Conservation (phyloP, 2,329 filamentous ascomycete species). For the Cryphonectria japonica region DNA sequence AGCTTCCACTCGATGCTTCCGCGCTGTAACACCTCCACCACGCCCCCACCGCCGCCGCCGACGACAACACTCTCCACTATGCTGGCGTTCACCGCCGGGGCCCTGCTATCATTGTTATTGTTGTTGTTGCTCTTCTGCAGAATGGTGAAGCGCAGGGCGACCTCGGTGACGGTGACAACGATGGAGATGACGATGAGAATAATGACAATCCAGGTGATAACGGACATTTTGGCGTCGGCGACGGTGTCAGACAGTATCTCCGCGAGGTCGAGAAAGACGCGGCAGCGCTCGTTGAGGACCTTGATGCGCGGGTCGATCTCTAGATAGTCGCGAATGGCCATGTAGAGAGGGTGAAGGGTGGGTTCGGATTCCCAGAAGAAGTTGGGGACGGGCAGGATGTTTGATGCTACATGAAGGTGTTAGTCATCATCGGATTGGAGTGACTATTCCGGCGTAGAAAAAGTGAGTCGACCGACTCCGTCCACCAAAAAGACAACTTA, state of each 20-base stretch:
- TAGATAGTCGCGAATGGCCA: slow-evolving; percentile 92
- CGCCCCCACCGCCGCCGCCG: neutral
- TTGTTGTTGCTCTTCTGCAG: slow-evolving; percentile 49
- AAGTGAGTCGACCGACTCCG: neutral
- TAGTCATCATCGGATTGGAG: neutral
- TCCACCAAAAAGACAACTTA: slow-evolving; percentile 52
- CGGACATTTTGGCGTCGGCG: slow-evolving; percentile 92
- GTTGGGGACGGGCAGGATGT: slow-evolving; percentile 93
- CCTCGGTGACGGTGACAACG: slow-evolving; percentile 86
- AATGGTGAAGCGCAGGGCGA: slow-evolving; percentile 82
- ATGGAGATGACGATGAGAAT: slow-evolving; percentile 90
- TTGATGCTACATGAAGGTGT: slow-evolving; percentile 69
- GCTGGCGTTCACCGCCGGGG: slow-evolving; percentile 14
- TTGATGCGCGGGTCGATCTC: slow-evolving; percentile 96
- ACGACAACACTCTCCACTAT: neutral
- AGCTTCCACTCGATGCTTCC: slow-evolving; percentile 31
- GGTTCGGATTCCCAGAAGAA: slow-evolving; percentile 99
- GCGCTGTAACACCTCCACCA: slow-evolving; percentile 9
- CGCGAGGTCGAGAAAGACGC: slow-evolving; percentile 93
- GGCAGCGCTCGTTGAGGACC: slow-evolving; percentile 94
- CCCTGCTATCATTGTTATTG: slow-evolving; percentile 25
- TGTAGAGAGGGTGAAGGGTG: slow-evolving; percentile 91
- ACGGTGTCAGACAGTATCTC: slow-evolving; percentile 93
- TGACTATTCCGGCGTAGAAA: neutral
- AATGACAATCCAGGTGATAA: slow-evolving; percentile 98